A percentile compares a stretch with the other conserved stretches of the same genome.
phyloP scores from a whole-genome alignment of 2,329 filamentous ascomycete species.

The Colletotrichum plurivorum region DNA sequence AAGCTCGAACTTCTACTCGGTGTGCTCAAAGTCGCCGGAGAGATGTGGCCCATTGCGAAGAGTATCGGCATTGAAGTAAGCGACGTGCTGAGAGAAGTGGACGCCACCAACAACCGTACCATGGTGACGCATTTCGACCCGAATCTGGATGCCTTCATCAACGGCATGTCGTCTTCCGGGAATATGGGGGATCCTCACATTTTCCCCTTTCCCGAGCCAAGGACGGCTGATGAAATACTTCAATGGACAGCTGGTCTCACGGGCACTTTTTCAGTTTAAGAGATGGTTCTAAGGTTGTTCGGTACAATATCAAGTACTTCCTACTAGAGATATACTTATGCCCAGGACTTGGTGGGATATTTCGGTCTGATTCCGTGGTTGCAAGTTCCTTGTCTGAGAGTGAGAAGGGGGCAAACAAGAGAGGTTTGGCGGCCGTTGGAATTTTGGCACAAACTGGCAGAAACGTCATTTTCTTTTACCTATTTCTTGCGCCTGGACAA shows the following conservation, averaged over 20 bases:
- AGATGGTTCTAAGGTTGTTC: not conserved
- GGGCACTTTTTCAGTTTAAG: slow-evolving; percentile 10
- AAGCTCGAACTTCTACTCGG: slow-evolving; percentile 49
- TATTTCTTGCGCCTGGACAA: too few relatives aligned
- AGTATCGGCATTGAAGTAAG: slow-evolving; percentile 39
- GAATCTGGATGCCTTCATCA: slow-evolving; percentile 23
- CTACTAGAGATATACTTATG: not conserved
- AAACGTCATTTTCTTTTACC: too few relatives aligned
- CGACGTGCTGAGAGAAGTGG: slow-evolving; percentile 22
- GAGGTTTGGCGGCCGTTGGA: too few relatives aligned
- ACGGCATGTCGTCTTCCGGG: slow-evolving; percentile 15
- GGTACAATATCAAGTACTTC: too few relatives aligned
- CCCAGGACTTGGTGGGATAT: too few relatives aligned
- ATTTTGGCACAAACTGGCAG: too few relatives aligned
- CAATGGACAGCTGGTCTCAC: slow-evolving; percentile 27
- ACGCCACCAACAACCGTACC: slow-evolving; percentile 1
- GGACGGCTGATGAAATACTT: slow-evolving; percentile 20
- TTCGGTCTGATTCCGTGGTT: too few relatives aligned
- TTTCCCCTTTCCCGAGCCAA: slow-evolving; percentile 24
- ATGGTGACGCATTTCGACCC: slow-evolving; percentile 4
- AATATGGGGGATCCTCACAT: not conserved
- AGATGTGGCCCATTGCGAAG: slow-evolving; percentile 52
- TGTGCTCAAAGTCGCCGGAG: slow-evolving; percentile 49
- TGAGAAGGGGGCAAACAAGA: too few relatives aligned
- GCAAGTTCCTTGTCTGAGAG: too few relatives aligned